Base-by-base conservation (phyloP, 768 basidiomycete species). In the Kwoniella sp. region DNA sequence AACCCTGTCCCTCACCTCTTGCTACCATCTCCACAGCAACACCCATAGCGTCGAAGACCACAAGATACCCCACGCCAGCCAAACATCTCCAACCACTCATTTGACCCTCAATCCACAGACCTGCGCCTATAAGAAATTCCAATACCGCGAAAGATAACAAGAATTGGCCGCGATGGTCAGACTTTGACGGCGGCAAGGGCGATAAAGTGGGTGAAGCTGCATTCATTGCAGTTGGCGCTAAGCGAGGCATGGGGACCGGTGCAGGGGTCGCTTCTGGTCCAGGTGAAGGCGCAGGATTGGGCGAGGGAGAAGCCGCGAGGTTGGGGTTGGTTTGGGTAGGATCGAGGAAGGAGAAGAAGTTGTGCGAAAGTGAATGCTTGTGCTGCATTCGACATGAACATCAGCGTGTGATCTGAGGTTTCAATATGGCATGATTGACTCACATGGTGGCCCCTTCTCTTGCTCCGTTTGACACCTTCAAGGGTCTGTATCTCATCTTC, bases 291-390 rank as follows among this genome's bases (percentile, higher is more conserved):
- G 63, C 33, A 22, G 52, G 63, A 25, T 26, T 24, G 29, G 49
- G 63, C 7, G 58, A 53, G 1, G 70, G 44, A 7, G 62, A 47
- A 3, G 47, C 15, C 5, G 72, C 59, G 13, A 77, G 67, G 8
- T 67, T 26, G 1, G 75, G 76, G 51, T 78, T 76, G 47, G 77
- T 76, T 27, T 70, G 64, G 2, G 77, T 77, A 3, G 92, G 92
- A 69, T 94, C 92, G 47, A 97, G 87, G 76, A 96, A 96, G 0
- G 92, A 92, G 81, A 95, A 95, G 80, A 96, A 93, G 72, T 91
- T 92, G 77, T 96, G 92, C 0, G 92, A 95, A 12, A 93, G 80
- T 0, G 92, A 95, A 79, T 95, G 93, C 79, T 92, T 92, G 74
- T 95, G 93, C 80, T 96, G 89, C n/a, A n/a, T n/a, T n/a, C n/a